Evolutionary conservation across 1,139 yeast genomes (phyloP), one percentile per base, ranked within the genome.

Genomic region (Neolecta irregularis): DNA sequence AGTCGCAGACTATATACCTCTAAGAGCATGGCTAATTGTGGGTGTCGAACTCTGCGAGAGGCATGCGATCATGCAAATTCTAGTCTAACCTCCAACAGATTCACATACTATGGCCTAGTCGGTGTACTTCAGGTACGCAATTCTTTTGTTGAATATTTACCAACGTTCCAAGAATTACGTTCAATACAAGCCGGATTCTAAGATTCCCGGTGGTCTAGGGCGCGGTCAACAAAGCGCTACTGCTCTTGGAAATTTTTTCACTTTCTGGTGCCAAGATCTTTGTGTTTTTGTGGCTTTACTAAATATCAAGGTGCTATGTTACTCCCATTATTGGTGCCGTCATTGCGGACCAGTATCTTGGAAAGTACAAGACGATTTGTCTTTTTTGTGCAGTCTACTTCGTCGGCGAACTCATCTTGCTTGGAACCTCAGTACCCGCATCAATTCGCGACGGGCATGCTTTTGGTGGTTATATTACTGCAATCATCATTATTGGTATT

Each of bases 231-330:
- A 63, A 42, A 71, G 74, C 47, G 83, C 92, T 23, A 73, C 80
- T 34, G 88, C 80, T 19, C 64, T 79, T 44, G 69, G 80, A n/a
- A 71, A 75, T 52, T 72, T 77, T 49, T 72, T 77, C 64, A 80
- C 76, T 52, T 78, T 79, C 52, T 74, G 83, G 77, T 76, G 85
- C 52, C 79, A 79, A 53, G 64, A 77, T 33, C 74, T 85, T 32
- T 92, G 92, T 24, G 64, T 79, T 40, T 59, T 73, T 39, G 85
- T 85, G 51, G 92, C 85, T 39, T n/a, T n/a, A n/a, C n/a, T n/a
- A n/a, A n/a, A n/a, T n/a, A n/a, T n/a, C n/a, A n/a, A n/a, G 83
- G 77, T 76, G 85, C 52, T 79, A 79, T 53, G 64, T 77, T 33
- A 74, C 88, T 32, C 93, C 93, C 24, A 64, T 79, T 40, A 59